Percentiles rank a stretch among this genome's conserved stretches.
These are phyloP conservation scores for Amniculicola lignicola DNA, from an alignment of 495 filamentous ascomycete genomes.

Conservation along the genomic window DNA sequence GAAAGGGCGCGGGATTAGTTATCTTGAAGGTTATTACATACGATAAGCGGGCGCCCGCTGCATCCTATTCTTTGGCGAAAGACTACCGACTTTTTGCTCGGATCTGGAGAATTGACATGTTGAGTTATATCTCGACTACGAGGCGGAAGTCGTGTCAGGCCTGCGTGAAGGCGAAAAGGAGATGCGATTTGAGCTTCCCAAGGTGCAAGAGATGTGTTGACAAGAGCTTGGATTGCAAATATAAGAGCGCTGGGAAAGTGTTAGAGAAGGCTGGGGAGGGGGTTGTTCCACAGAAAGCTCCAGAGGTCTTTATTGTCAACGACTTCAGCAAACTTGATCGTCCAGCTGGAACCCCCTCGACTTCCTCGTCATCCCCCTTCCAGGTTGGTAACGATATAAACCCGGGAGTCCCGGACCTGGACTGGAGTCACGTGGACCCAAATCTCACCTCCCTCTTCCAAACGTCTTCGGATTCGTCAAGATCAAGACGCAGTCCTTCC, in stretches of 20 bases:
- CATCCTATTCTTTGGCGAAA: too few relatives aligned
- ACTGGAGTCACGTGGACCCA: too few relatives aligned
- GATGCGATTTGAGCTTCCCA: slow-evolving; percentile 39
- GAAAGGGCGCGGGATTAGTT: too few relatives aligned
- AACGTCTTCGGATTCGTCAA: neutral
- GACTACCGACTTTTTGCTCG: too few relatives aligned
- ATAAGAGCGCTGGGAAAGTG: slow-evolving; percentile 15
- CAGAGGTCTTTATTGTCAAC: slow-evolving; percentile 6
- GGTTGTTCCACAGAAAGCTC: slow-evolving; percentile 18
- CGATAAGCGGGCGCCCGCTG: too few relatives aligned
- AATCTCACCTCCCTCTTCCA: slow-evolving; percentile 3
- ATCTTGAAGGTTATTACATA: too few relatives aligned
- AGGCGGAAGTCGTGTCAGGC: slow-evolving; percentile 23
- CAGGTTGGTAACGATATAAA: too few relatives aligned
- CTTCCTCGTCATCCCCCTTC: too few relatives aligned
- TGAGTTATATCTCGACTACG: slow-evolving; percentile 30
- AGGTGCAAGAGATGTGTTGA: slow-evolving; percentile 22
- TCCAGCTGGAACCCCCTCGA: neutral
- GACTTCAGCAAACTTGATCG: neutral
- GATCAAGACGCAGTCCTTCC: too few relatives aligned
- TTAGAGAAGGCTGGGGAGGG: slow-evolving; percentile 22
- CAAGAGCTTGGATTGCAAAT: slow-evolving; percentile 20
- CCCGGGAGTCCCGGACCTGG: too few relatives aligned
- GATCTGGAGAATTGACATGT: too few relatives aligned
- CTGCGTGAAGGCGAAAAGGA: slow-evolving; percentile 47